phyloP scores from a whole-genome alignment of 768 basidiomycete species.

The Clitopilus hobsonii region DNA sequence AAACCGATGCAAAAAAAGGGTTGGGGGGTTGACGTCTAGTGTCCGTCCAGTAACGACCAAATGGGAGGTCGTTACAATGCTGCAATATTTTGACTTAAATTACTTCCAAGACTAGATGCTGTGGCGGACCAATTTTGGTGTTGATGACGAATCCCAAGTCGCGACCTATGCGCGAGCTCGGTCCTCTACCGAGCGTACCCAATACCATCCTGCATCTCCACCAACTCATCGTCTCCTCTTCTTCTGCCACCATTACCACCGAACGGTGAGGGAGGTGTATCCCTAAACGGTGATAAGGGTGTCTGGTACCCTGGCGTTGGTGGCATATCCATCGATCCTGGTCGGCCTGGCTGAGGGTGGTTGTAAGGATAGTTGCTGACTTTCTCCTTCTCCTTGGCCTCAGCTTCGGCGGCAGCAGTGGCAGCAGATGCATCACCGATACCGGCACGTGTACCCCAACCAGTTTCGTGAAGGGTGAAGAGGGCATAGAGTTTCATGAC shows the following conservation, averaged over 20 bases:
- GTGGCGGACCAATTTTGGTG: no score
- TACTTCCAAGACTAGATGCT: neutral
- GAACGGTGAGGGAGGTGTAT: slow-evolving; percentile 22
- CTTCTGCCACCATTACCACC: slow-evolving; percentile 15
- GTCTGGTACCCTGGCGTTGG: slow-evolving; percentile 7
- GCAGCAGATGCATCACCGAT: slow-evolving; percentile 81
- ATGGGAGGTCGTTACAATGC: neutral
- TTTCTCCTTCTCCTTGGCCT: slow-evolving; percentile 23
- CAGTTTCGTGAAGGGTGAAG: slow-evolving; percentile 89
- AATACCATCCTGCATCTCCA: slow-evolving; percentile 30
- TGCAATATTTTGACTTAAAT: neutral
- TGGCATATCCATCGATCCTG: neutral
- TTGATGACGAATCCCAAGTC: neutral
- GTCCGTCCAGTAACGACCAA: neutral
- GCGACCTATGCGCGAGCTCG: neutral
- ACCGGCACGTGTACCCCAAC: slow-evolving; percentile 94
- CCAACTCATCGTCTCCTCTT: slow-evolving; percentile 22
- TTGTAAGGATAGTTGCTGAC: slow-evolving; percentile 15
- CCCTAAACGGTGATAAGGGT: slow-evolving; percentile 22
- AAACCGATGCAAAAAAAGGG: neutral
- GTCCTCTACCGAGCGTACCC: neutral
- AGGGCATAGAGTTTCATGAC: slow-evolving; percentile 93
- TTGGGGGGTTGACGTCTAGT: neutral
- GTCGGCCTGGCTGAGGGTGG: slow-evolving; percentile 1
- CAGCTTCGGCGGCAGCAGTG: slow-evolving; percentile 58